A percentile compares a stretch with the other conserved stretches of the same genome.
These are phyloP conservation scores for Paraconiothyrium brasiliense DNA, from an alignment of 2,329 filamentous ascomycete genomes.

Conservation along the genomic window DNA sequence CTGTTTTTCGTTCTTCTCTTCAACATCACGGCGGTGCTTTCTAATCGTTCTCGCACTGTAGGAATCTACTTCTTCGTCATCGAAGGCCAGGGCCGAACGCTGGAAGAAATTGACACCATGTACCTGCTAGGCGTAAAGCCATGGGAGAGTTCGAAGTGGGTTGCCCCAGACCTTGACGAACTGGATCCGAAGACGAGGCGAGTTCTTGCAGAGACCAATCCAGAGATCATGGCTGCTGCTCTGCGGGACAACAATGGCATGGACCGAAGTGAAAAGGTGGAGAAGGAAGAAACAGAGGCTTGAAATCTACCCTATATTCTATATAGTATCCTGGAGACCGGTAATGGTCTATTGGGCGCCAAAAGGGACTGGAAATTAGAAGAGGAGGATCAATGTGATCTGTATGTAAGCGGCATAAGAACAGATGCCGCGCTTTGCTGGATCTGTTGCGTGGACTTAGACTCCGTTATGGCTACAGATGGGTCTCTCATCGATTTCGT, in stretches of 20 bases:
- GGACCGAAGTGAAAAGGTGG: constrained; percentile 10
- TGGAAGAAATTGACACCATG: constrained; percentile 80
- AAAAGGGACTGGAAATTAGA: too few relatives aligned
- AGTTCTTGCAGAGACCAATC: constrained; percentile 33
- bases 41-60: background rate
- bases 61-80: constrained; percentile 78
- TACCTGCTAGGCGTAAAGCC: constrained; percentile 72
- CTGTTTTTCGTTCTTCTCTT: background rate
- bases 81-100: constrained; percentile 74
- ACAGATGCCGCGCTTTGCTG: too few relatives aligned
- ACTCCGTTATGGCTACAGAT: too few relatives aligned
- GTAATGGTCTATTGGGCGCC: too few relatives aligned
- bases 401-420: too few relatives aligned
- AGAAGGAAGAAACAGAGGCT: constrained; percentile 12
- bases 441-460: too few relatives aligned
- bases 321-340: background rate
- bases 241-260: constrained; percentile 19
- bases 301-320: background rate
- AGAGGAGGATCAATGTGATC: background rate
- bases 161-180: constrained; percentile 36
- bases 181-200: constrained; percentile 35
- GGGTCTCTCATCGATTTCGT: too few relatives aligned
- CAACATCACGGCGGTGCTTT: background rate
- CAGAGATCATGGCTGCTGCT: constrained; percentile 23
- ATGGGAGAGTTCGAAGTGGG: constrained; percentile 67